A percentile compares a stretch with the other conserved stretches of the same genome.
Conservation (phyloP, 1,139 yeast species). For the Pichia sp. region DNA sequence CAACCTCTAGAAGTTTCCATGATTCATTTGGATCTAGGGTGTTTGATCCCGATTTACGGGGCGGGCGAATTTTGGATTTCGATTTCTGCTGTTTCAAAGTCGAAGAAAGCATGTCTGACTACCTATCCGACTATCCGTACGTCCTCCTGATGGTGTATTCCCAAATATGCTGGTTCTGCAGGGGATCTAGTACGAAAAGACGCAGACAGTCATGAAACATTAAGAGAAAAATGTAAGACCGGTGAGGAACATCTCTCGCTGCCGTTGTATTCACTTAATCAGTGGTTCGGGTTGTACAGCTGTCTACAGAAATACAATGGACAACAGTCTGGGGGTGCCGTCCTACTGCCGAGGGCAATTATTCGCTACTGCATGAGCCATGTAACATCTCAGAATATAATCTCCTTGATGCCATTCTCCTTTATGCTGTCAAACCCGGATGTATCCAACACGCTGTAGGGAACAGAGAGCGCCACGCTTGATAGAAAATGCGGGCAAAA, state of each 20-base stretch:
- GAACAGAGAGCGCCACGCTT: background rate
- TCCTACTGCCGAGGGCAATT: too few species aligned
- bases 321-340: too few species aligned
- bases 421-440: background rate
- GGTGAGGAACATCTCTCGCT: background rate
- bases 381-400: too few species aligned
- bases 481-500: conserved; percentile 6
- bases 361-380: too few species aligned
- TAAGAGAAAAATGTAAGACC: background rate
- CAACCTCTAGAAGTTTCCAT: conserved; percentile 70
- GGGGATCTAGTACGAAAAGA: background rate
- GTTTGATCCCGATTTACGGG: conserved; percentile 43
- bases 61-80: conserved; percentile 65
- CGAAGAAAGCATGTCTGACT: conserved; percentile 6
- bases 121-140: background rate
- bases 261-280: background rate
- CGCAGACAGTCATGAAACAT: background rate
- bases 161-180: background rate
- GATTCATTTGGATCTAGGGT: conserved; percentile 59
- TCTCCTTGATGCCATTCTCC: too few species aligned
- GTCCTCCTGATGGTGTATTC: background rate
- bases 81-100: conserved; percentile 29
- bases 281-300: too few species aligned
- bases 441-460: background rate
- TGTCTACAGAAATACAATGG: too few species aligned